Evolutionary conservation across 2,329 filamentous ascomycete species (phyloP), one percentile per base, ranked within the genome.

Genomic region (Chaetomium sp.): DNA sequence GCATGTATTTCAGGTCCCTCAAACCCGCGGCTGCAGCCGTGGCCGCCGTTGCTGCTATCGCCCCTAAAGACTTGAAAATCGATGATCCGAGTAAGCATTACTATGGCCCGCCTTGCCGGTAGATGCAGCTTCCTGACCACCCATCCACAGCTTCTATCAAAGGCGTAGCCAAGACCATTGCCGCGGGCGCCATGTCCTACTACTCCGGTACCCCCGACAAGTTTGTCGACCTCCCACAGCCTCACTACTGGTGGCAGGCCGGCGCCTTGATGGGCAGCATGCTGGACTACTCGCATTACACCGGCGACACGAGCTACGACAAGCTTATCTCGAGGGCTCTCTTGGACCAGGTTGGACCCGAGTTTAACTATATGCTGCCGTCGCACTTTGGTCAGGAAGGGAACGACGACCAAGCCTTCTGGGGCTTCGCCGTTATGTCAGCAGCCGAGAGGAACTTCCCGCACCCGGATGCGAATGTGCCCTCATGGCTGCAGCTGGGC

Each of bases 331-430:
- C 79, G 37, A 73, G 85, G 58, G 84, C 80, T 7, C 70, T 89
- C 2, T 68, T 81, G 5, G 80, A 76, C 33, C 84, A 80, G 67
- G 78, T 73, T 5, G 84, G 84, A 1, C 76, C 79, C 0, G 68
- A 78, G 7, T 74, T 77, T 56, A 76, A 88, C 69, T 86, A 79
- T 64, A 82, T 87, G 76, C 74, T 79, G 4, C 74, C 77, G 0
- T 69, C 71, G 54, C 80, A 85, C 60, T 70, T 70, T 10, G 74
- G 75, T n/a, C 79, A 82, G 58, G 80, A 87, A 67, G 86, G 86
- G 52, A 90, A 89, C 61, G 87, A 89, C 62, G 87, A 90, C 65
- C 84, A 89, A 66, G 83, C 82, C 36, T 89, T 89, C 67, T 90
- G 87, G 87, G 82, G 78, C 9, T 82, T 88, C 33, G 77, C 83